Evolutionary conservation across 139 green algal species (phyloP).

Genomic region (Ettlia oleoabundans): DNA sequence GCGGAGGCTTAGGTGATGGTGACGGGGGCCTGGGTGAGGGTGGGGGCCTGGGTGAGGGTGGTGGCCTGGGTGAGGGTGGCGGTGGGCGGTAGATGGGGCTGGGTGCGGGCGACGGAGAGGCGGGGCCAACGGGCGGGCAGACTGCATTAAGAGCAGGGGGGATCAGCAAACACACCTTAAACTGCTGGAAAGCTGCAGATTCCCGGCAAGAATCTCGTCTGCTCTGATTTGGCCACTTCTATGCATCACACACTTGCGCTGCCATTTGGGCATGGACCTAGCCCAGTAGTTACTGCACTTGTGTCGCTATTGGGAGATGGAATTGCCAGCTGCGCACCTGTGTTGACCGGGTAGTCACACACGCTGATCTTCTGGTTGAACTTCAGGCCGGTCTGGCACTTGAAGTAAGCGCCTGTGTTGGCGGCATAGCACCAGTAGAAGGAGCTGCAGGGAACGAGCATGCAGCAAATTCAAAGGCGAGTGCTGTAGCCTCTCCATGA

Average conservation of each 20-base stretch:
- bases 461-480: background rate
- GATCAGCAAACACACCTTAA: background rate
- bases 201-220: too few relatives aligned
- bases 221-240: background rate
- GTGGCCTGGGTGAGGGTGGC: background rate
- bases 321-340: background rate
- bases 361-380: constrained; percentile 2
- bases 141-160: background rate
- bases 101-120: background rate
- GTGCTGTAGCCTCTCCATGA: too few relatives aligned
- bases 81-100: background rate
- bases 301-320: too few relatives aligned
- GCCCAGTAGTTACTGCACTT: background rate
- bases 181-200: background rate
- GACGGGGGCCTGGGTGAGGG: background rate
- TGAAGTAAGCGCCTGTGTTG: background rate
- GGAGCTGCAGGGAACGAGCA: background rate
- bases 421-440: constrained; percentile 23
- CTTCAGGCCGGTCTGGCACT: constrained; percentile 15
- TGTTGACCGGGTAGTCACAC: constrained; percentile 18
- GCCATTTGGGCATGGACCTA: background rate
- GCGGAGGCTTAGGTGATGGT: background rate
- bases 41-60: background rate
- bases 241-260: background rate
- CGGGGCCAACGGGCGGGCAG: background rate